Percentiles rank a stretch among this genome's conserved stretches.
phyloP scores from a whole-genome alignment of 257 asterid species.

The Nicotiana paniculata region DNA sequence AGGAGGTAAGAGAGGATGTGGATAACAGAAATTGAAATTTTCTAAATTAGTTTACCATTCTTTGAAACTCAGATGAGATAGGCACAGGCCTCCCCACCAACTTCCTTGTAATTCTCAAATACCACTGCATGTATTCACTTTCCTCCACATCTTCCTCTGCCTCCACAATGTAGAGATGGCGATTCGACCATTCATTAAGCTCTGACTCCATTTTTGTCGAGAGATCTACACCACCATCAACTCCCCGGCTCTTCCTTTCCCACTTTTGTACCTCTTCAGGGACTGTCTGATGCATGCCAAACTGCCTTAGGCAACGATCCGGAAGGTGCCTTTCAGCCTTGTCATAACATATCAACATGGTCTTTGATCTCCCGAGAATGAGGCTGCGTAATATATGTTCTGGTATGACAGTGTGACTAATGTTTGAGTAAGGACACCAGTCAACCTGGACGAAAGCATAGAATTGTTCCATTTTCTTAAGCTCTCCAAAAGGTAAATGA shows the following conservation, averaged over 20 bases:
- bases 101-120: conserved; percentile 56
- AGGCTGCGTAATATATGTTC: conserved; percentile 63
- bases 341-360: conserved; percentile 91
- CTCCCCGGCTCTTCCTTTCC: conserved; percentile 98
- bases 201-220: conserved; percentile 81
- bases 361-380: conserved; percentile 87
- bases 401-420: conserved; percentile 79
- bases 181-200: conserved; percentile 77
- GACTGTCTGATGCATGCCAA: conserved; percentile 76
- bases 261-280: conserved; percentile 78
- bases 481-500: not conserved
- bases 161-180: conserved; percentile 68
- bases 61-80: conserved; percentile 83
- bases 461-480: conserved; percentile 8
- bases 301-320: conserved; percentile 90
- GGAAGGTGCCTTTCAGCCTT: conserved; percentile 98
- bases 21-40: not conserved
- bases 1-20: not conserved
- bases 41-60: conserved; percentile 56
- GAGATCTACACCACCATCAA: conserved; percentile 87
- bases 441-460: conserved; percentile 46
- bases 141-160: conserved; percentile 83
- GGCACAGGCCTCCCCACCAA: conserved; percentile 84
- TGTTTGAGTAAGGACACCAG: conserved; percentile 92
- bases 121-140: conserved; percentile 87